Conservation (phyloP, 805 yeast genomes). For the Priceomyces medius region DNA sequence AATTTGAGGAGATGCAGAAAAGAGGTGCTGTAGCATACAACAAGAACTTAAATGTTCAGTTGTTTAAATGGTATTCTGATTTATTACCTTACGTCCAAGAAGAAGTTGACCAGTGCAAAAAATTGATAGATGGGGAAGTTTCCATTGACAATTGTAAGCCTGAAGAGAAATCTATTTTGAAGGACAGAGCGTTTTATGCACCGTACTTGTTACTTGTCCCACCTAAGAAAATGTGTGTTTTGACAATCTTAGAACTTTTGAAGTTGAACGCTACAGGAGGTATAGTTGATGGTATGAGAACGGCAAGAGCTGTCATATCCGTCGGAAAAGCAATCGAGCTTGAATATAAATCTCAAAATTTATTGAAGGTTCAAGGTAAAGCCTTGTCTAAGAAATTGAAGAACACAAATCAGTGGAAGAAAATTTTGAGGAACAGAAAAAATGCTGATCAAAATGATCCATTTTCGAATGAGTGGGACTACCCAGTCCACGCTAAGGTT, state of each 20-base stretch:
- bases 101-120: conserved; percentile 59
- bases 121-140: conserved; percentile 34
- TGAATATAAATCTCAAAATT: conserved; percentile 73
- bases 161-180: conserved; percentile 24
- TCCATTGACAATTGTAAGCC: conserved; percentile 12
- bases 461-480: conserved; percentile 23
- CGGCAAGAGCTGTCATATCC: conserved; percentile 75
- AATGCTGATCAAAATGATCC: conserved; percentile 11
- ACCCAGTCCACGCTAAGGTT: conserved; percentile 51
- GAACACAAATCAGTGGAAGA: conserved; percentile 49
- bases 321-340: conserved; percentile 84
- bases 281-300: conserved; percentile 74
- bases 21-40: conserved; percentile 58
- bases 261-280: conserved; percentile 75
- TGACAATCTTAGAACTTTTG: conserved; percentile 79
- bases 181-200: conserved; percentile 59
- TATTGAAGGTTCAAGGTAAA: conserved; percentile 56
- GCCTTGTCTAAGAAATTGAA: conserved; percentile 42
- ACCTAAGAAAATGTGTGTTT: conserved; percentile 78
- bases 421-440: conserved; percentile 32
- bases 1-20: conserved; percentile 62
- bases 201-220: conserved; percentile 73
- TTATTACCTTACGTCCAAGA: conserved; percentile 68
- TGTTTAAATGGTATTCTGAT: conserved; percentile 82
- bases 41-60: conserved; percentile 63